A percentile compares a stretch with the other conserved stretches of the same genome.
Evolutionary conservation across 768 basidiomycete genomes (phyloP).

Genomic region (Tremella mesenterica): DNA sequence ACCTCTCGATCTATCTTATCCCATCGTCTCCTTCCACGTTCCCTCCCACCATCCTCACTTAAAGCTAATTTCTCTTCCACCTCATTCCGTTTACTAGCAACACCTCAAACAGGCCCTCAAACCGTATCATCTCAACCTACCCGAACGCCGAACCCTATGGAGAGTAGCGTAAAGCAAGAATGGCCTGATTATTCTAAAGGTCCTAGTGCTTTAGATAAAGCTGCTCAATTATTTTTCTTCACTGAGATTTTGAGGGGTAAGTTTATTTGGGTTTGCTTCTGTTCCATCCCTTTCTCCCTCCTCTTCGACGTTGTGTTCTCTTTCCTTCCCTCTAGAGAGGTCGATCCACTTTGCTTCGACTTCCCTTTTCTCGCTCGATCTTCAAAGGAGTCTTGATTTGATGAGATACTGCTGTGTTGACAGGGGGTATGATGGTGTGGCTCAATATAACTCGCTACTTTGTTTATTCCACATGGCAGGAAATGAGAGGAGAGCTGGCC

Average conservation of each 20-base stretch:
- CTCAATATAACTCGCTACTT: too few relatives aligned
- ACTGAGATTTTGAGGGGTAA: constrained; percentile 92
- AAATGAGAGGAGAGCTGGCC: not conserved
- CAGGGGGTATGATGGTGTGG: too few relatives aligned
- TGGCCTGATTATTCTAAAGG: constrained; percentile 50
- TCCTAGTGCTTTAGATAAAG: constrained; percentile 88
- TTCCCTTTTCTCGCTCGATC: too few relatives aligned
- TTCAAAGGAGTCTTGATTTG: too few relatives aligned
- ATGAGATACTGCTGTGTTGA: too few relatives aligned
- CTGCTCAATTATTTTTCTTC: constrained; percentile 93
- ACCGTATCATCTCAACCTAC: not conserved
- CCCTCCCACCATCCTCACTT: too few relatives aligned
- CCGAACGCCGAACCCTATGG: constrained; percentile 7
- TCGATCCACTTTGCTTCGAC: not conserved
- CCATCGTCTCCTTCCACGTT: too few relatives aligned
- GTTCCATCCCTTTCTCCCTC: not conserved
- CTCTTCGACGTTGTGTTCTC: not conserved
- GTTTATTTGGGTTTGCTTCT: constrained; percentile 27
- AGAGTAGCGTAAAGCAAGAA: constrained; percentile 11
- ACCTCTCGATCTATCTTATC: too few relatives aligned
- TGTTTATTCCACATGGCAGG: not conserved
- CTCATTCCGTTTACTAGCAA: not conserved
- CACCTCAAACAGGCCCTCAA: constrained; percentile 5
- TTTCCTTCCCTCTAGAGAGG: not conserved
- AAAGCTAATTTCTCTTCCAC: too few relatives aligned